These are phyloP conservation scores for Lepidium didymum DNA, from an alignment of 345 rosid genomes.

Conservation along the genomic window DNA sequence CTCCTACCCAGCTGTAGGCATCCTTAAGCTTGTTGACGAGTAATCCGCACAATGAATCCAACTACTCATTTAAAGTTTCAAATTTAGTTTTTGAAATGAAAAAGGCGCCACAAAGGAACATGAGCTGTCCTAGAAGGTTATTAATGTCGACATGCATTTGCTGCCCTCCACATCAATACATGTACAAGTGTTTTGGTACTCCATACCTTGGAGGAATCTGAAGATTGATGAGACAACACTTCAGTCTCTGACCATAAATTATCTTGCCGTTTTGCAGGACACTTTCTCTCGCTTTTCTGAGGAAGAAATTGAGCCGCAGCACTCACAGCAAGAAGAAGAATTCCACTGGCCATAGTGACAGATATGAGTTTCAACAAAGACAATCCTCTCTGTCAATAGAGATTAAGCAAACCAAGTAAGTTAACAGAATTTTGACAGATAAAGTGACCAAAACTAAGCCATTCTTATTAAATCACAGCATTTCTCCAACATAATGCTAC, in stretches of 20 bases:
- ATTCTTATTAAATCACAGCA: neutral
- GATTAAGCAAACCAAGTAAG: neutral
- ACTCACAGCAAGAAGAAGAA: constrained; percentile 43
- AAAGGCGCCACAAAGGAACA: neutral
- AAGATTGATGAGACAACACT: constrained; percentile 30
- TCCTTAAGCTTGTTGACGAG: constrained; percentile 55
- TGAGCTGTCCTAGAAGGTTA: neutral
- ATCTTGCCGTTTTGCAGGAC: constrained; percentile 25
- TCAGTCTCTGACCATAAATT: constrained; percentile 34
- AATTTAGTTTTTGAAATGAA: neutral
- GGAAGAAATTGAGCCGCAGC: constrained; percentile 43
- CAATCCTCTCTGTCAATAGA: constrained; percentile 46
- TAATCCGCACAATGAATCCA: constrained; percentile 43
- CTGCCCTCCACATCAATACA: neutral
- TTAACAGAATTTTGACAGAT: neutral
- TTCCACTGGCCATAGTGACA: constrained; percentile 55
- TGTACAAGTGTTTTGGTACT: neutral
- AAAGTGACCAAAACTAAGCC: neutral
- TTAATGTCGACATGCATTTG: neutral
- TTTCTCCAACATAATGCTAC: neutral
- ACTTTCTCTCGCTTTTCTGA: constrained; percentile 32
- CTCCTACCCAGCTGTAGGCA: constrained; percentile 52
- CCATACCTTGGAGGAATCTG: constrained; percentile 48
- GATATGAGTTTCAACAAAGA: constrained; percentile 48
- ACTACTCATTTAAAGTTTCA: constrained; percentile 30